Evolutionary conservation across 202 grass and related monocot genomes (phyloP), one percentile per base, ranked within the genome.

Genomic region (Elaeis oleifera): DNA sequence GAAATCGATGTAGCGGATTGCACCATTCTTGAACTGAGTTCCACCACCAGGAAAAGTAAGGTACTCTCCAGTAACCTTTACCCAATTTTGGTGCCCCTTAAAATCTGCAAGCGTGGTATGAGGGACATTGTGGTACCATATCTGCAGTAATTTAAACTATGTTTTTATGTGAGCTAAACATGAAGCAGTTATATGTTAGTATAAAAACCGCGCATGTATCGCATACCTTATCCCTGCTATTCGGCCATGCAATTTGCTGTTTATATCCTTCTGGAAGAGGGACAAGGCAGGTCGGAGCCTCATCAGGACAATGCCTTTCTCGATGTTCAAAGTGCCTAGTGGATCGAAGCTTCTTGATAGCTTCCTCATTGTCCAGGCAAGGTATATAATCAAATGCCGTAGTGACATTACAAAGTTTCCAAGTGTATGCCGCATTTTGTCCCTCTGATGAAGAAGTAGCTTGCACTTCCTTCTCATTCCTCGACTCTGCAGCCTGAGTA

Each of bases 41-140:
- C 94, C 94, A 70, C 94, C 94, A 63, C 88, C 94, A 5, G 94
- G 94, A 75, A 99, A 99, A 20, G 85, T 81, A 6, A 99, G 75
- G 75, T 86, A 60, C 78, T 99, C 94, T 51, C 94, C 94, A 60
- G 94, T 82, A 27, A 99, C 74, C 70, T 82, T 84, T 54, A 99
- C 85, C 94, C 94, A 99, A 65, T 99, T 99, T 75, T 94, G 94
- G 57, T 86, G 85, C 6, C 80, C 85, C 66, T 99, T 99, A 58
- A 80, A 71, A 36, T 59, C 72, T 5, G 85, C 94, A 17, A 99
- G 82, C 78, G 16, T 27, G 11, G 75, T 67, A 80, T 99, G 94
- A 49, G 94, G 94, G 24, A 99, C 94, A 75, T 99, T 99, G 78
- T 84, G 78, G 72, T 99, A 99, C 88, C 94, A 92, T 77, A 99